Evolutionary conservation across 495 filamentous ascomycete species (phyloP), one percentile per base, ranked within the genome.

Genomic region (Penicillium macrosclerotiorum): DNA sequence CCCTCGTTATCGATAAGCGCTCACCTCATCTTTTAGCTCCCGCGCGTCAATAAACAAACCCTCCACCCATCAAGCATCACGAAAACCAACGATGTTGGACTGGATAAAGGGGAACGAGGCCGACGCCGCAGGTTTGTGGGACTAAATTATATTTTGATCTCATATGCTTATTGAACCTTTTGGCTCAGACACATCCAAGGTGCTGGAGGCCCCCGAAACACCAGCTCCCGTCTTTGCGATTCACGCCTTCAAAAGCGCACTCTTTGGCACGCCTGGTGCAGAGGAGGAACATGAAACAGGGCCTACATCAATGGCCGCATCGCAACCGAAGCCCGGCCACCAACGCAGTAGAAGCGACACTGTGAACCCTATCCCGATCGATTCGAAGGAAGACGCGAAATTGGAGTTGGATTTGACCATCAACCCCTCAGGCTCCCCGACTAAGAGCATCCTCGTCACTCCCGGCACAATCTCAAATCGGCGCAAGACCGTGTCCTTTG

Each of bases 221-320:
- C 94, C 93, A 8, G 94, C 90, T 19, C 90, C 91, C 17, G 80
- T 96, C 2, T 97, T 98, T 71, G 92, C 91, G 9, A 80, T 93
- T 45, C 90, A 91, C 56, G 94, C 93, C 13, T 82, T 97, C 66
- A 93, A 88, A 57, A 90, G 86, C 43, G 90, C 88, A 13, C 63
- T 98, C 26, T 97, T 95, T 72, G 93, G 94, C 25, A 92, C 89
- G 3, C 89, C 89, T 13, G 80, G 77, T 14, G 75, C 72, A 17
- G 66, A 72, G 1, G 65, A 77, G 11, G 63, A 67, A 14, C 52
- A 63, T n/a, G n/a, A 5, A 54, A 53, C 4, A 13, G 3, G 26
- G 25, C 27, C 7, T 14, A 41, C 1, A 30, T 29, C 14, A 5
- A 25, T 5, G 11, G 22, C 37, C 40, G 42, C 40, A 5, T 24